Conservation (phyloP, 257 asterid species). For the Gentiana dahurica region DNA sequence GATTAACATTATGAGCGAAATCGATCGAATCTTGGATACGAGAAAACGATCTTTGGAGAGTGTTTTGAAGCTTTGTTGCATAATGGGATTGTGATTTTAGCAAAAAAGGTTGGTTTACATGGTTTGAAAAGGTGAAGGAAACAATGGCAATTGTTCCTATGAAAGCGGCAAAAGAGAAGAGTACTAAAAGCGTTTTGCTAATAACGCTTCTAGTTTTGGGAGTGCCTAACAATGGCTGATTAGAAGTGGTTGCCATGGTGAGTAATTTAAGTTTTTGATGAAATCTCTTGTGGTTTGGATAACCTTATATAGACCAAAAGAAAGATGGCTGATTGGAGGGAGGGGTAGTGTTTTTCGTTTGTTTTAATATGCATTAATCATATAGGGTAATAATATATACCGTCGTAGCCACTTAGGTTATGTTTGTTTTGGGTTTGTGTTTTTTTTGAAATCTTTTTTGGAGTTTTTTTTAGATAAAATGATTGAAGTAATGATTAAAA, state of each 20-base stretch:
- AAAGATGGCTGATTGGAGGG: too few species aligned
- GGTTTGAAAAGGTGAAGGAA: constrained; percentile 2
- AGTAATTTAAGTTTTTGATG: too few species aligned
- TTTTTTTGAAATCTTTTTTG: too few species aligned
- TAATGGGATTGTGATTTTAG: not conserved
- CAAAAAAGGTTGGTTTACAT: not conserved
- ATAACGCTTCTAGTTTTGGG: constrained; percentile 2
- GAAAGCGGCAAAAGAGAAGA: constrained; percentile 3
- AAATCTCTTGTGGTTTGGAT: too few species aligned
- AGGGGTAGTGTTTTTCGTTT: too few species aligned
- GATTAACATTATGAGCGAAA: constrained; percentile 3
- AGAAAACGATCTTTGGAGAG: constrained; percentile 4
- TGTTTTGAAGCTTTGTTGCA: constrained; percentile 2
- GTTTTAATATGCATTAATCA: too few species aligned
- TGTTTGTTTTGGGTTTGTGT: too few species aligned
- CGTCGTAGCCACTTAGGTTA: too few species aligned
- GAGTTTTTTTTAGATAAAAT: too few species aligned
- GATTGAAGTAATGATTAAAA: too few species aligned
- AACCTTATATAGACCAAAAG: too few species aligned
- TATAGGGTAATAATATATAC: too few species aligned
- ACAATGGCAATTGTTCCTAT: constrained; percentile 3
- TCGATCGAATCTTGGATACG: constrained; percentile 6
- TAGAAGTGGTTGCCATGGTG: constrained; percentile 5
- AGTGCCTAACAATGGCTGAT: constrained; percentile 7
- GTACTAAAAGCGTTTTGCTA: not conserved